Base-by-base conservation (phyloP, 768 basidiomycete species). In the Macrocybe gigantea region DNA sequence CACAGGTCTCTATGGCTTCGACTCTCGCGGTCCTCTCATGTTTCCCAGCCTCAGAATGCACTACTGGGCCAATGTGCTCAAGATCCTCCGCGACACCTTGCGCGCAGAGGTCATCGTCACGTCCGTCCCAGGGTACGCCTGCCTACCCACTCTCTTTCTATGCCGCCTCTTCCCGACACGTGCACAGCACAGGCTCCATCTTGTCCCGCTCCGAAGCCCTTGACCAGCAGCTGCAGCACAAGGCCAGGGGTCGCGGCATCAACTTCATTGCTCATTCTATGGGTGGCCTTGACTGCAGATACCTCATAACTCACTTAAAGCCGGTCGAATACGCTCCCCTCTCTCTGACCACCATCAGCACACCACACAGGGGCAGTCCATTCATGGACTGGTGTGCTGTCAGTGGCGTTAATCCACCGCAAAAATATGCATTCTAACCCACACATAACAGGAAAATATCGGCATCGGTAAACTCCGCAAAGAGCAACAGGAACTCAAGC, bases 311-410 rank as follows among this genome's bases (percentile, higher is more conserved):
- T 2, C 88, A 88, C 62, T 74, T 94, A 56, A 79, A 79, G 53
- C 93, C 95, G 0, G 74, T 67, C 7, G 82, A 86, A 44, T 98
- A 98, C 66, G 76, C 76, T 1, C 93, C 96, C 1, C 66, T 93
- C 31, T 93, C 91, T 6, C 69, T 99, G 49, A 97, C 88, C 1
- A 88, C 84, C 14, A 78, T 99, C 54, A 83, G 85, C 22, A 98
- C 96, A 0, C 96, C 96, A 11, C 96, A 99, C 63, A 79, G 92
- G 12, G 95, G 96, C 33, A 92, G 89, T 56, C 93, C 95, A 1
- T 98, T 99, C 66, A 99, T 99, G 96, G 92, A 96, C 63, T 99
- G 96, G 96, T 98, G 95, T 69, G 76, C 81, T 42, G 90, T 89
- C 58, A 59, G 86, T 76, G 33, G 12, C 40, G 41, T 36, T 30